phyloP scores from a whole-genome alignment of 2,329 filamentous ascomycete species.

The Trichoderma aggressivum region DNA sequence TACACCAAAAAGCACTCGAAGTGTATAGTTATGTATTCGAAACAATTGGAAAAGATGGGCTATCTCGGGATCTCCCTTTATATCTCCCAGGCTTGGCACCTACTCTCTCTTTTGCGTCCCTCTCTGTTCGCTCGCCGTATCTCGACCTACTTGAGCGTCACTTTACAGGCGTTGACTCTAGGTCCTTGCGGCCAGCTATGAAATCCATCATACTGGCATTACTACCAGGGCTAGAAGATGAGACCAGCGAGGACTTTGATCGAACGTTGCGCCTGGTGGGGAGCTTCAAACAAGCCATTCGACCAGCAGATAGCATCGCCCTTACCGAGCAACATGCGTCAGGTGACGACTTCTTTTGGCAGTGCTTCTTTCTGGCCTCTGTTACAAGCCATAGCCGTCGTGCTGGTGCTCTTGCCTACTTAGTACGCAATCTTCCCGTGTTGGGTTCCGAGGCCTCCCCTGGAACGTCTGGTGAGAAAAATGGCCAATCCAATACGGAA shows the following conservation, averaged over 20 bases:
- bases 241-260: constrained; percentile 96
- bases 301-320: constrained; percentile 49
- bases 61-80: constrained; percentile 77
- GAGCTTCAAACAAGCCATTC: constrained; percentile 67
- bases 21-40: constrained; percentile 89
- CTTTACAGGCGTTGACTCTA: constrained; percentile 68
- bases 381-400: constrained; percentile 85
- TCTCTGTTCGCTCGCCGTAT: constrained; percentile 83
- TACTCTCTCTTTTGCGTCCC: constrained; percentile 89
- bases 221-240: constrained; percentile 88
- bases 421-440: constrained; percentile 70
- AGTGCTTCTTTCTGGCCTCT: constrained; percentile 90
- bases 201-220: constrained; percentile 88
- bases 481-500: constrained; percentile 13
- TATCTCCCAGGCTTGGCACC: constrained; percentile 88
- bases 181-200: constrained; percentile 76
- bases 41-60: constrained; percentile 73
- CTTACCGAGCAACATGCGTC: constrained; percentile 53
- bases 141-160: constrained; percentile 79
- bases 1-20: constrained; percentile 95
- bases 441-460: constrained; percentile 24
- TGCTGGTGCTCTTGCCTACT: constrained; percentile 82
- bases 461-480: constrained; percentile 12
- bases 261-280: constrained; percentile 76
- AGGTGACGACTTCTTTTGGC: constrained; percentile 92